A percentile compares a stretch with the other conserved stretches of the same genome.
Evolutionary conservation across 129 eudicot species (phyloP).

Genomic region (Tanacetum coccineum): DNA sequence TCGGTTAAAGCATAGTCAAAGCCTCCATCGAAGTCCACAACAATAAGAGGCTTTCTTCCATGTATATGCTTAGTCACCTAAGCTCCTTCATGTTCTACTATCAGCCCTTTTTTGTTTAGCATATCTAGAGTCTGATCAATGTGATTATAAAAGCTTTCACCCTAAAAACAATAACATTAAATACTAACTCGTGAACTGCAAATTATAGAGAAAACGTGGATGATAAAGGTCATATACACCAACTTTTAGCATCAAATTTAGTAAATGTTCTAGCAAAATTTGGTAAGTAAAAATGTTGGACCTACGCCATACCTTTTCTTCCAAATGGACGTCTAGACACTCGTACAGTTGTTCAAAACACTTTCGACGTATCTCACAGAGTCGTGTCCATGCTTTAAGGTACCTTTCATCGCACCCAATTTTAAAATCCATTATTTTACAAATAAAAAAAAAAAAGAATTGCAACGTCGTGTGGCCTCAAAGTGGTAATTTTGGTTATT

Average conservation of each 20-base stretch:
- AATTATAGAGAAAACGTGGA: neutral
- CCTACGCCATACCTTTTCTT: slow-evolving; percentile 67
- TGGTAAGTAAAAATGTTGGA: neutral
- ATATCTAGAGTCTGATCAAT: slow-evolving; percentile 63
- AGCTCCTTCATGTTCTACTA: slow-evolving; percentile 96
- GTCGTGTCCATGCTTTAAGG: slow-evolving; percentile 78
- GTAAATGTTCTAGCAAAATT: neutral
- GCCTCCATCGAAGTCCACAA: slow-evolving; percentile 92
- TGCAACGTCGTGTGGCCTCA: neutral
- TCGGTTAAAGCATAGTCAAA: slow-evolving; percentile 97
- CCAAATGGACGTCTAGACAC: slow-evolving; percentile 70
- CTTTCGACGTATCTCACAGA: slow-evolving; percentile 85
- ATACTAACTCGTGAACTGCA: neutral
- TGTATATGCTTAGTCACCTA: slow-evolving; percentile 67
- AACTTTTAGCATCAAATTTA: neutral
- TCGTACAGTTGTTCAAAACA: slow-evolving; percentile 61
- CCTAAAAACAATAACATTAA: slow-evolving; percentile 34
- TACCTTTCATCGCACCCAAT: slow-evolving; percentile 73
- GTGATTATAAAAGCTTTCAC: slow-evolving; percentile 95
- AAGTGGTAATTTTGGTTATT: slow-evolving; percentile 4
- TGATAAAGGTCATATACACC: neutral
- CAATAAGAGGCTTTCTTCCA: slow-evolving; percentile 91
- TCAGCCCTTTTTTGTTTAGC: slow-evolving; percentile 54
- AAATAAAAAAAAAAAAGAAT: neutral
- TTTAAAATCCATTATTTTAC: neutral